Percentiles rank a stretch among this genome's conserved stretches.
These are phyloP conservation scores for Sistotremastrum niveocremeum DNA, from an alignment of 768 basidiomycete genomes.

Conservation along the genomic window DNA sequence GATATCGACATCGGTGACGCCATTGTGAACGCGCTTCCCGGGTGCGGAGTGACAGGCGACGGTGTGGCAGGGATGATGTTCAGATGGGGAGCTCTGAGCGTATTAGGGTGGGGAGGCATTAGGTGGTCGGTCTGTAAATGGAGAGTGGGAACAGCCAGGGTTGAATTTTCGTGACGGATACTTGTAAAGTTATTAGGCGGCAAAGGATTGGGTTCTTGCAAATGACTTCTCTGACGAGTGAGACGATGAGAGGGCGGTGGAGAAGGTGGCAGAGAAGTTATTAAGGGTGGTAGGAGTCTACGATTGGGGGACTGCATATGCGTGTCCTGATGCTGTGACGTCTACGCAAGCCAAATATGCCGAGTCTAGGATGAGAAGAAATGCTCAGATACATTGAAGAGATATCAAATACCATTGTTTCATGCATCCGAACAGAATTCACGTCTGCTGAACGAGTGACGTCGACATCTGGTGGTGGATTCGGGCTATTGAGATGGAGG, in stretches of 20 bases:
- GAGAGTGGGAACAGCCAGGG: constrained; percentile 1
- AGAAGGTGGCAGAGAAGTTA: constrained; percentile 12
- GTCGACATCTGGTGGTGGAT: constrained; percentile 6
- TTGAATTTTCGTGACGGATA: constrained; percentile 7
- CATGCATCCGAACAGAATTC: constrained; percentile 28
- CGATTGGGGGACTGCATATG: neutral
- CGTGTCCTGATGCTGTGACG: constrained; percentile 1
- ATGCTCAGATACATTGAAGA: constrained; percentile 7
- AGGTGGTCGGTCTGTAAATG: constrained; percentile 8
- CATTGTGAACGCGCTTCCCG: constrained; percentile 17
- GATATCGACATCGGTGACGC: constrained; percentile 17
- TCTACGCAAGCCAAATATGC: neutral
- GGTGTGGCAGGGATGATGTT: constrained; percentile 9
- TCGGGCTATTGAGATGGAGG: constrained; percentile 48
- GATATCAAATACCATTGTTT: neutral
- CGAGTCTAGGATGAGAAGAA: constrained; percentile 5
- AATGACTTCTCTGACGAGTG: constrained; percentile 4
- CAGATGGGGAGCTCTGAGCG: constrained; percentile 9
- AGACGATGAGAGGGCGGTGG: constrained; percentile 1
- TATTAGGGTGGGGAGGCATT: constrained; percentile 3
- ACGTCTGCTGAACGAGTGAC: constrained; percentile 22
- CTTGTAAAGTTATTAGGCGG: constrained; percentile 16
- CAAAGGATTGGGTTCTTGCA: constrained; percentile 16
- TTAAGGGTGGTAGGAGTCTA: constrained; percentile 15
- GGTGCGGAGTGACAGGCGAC: constrained; percentile 10